Base-by-base conservation (phyloP, 1,284 basidiomycete species). In the Bondarzewia mesenterica region DNA sequence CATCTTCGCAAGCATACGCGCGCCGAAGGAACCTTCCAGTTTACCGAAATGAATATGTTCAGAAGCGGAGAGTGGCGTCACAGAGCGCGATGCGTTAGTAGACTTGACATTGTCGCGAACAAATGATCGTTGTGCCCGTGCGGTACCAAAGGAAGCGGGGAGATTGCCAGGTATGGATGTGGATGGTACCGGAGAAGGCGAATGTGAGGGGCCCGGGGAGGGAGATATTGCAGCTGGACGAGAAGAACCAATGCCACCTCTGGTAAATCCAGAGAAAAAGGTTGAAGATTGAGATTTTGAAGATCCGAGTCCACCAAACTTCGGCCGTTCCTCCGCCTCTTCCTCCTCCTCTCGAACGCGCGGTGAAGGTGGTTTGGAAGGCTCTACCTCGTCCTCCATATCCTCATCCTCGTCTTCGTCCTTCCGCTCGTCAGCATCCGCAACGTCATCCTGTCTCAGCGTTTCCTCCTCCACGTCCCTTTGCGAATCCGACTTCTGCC, bases 1-100 rank as follows among this genome's bases (percentile, higher is more conserved):
- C 83, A 93, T 92, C 68, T 93, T 95, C 37, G 81, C 78, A n/a
- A 98, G 78, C 77, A 97, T 80, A 48, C 83, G 81, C 8, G 92
- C 85, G 57, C 92, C 94, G 54, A 92, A 85, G 0, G 84, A 74
- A 20, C 80, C 76, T 25, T 79, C 72, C 8, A 96, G 73, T 57
- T 87, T 89, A 57, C 69, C 75, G 63, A 97, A 93, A 59, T 96
- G 93, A 14, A 73, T 70, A 47, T 74, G 72, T 57, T 97, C 93
- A 15, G 73, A 57, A 2, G 77, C 67, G 6, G 77, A 78, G 20
- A 96, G 75, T 2, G 73, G 69, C 3, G 73, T 71, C 2, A 69
- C 65, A 4, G 77, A 64, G 47, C 71, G 60, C 2, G 78, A 69
- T 6, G 74, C 63, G 4, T 70, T 67, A 14, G 70, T 57, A 26